Percentiles rank a stretch among this genome's conserved stretches.
Evolutionary conservation across 2,329 filamentous ascomycete genomes (phyloP).

Genomic region (Neopestalotiopsis sp.): DNA sequence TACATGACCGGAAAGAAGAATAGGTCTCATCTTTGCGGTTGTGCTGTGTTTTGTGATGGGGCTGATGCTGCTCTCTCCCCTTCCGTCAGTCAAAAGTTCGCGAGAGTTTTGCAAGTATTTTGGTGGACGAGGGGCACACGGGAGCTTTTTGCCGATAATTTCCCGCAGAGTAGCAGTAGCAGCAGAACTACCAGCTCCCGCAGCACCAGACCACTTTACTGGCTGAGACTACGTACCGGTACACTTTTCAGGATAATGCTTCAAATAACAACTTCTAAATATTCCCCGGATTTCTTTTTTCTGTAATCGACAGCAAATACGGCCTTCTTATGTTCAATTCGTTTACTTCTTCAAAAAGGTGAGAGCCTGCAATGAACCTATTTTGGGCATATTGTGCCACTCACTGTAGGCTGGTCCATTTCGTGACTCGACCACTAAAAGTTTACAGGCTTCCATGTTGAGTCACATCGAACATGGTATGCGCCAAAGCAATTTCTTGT

Average conservation of each 20-base stretch:
- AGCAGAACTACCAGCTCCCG: background rate
- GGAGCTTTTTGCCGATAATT: constrained; percentile 17
- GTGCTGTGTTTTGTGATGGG: constrained; percentile 24
- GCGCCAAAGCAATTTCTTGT: background rate
- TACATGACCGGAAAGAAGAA: constrained; percentile 92
- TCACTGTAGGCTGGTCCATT: background rate
- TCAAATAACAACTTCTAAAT: background rate
- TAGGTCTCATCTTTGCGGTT: constrained; percentile 84
- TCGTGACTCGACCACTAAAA: constrained; percentile 7
- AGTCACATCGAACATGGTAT: background rate
- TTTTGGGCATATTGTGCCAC: background rate
- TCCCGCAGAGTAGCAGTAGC: background rate
- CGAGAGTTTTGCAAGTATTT: constrained; percentile 17
- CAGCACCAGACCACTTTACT: background rate
- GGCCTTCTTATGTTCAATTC: background rate
- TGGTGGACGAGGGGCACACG: constrained; percentile 17
- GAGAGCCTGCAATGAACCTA: background rate
- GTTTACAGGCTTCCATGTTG: background rate
- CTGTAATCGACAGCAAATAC: background rate
- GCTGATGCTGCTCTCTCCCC: constrained; percentile 7
- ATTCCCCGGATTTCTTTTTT: background rate
- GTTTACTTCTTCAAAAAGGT: background rate
- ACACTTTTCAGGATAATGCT: background rate
- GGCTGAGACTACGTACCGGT: background rate
- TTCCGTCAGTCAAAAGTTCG: constrained; percentile 19